Base-by-base conservation (phyloP, 192 early-diverging fungal genomes). In the Ambispora gerdemannii region DNA sequence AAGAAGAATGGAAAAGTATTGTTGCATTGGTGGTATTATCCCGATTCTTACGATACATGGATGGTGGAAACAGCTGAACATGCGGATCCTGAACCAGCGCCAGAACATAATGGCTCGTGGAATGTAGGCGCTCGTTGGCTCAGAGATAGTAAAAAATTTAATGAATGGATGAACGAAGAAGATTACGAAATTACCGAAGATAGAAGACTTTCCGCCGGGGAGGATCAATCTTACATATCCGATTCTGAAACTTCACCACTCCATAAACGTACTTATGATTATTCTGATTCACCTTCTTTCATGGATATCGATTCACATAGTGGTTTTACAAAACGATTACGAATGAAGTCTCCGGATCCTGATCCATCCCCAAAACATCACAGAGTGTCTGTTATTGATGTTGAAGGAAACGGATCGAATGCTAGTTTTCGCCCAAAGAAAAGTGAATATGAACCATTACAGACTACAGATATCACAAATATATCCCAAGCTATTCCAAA, bases 91-190 rank as follows among this genome's bases (percentile, higher is more conserved):
- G 80, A 86, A 53, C 76, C 79, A 19, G 82, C 83, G 0, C 88
- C 85, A 1, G 80, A 85, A 31, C 90, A 89, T 66, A 73, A 55
- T 8, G 91, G 91, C 0, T 78, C 89, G 0, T 93, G 91, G 90
- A 79, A 80, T 38, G 83, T 94, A 11, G 84, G 83, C 22, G 73
- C 70, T 17, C 84, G 88, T 31, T 95, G 92, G 92, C 59, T 95
- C 35, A 77, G 83, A 19, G 93, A 93, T 67, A 93, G 89, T 75
- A 68, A 75, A 31, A 76, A 76, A 24, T 91, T 85, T 67, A 88
- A 89, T 76, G 92, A 95, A 73, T 89, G 91, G 88, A 88, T 90
- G 83, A 92, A 91, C 66, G 92, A 92, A 71, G 91, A 93, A 74
- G 93, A 95, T 69, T 95, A 93, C 69, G 92, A 92, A 73, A 69